A percentile compares a stretch with the other conserved stretches of the same genome.
Evolutionary conservation across 306 rosid species (phyloP).

Genomic region (Echinosophora koreensis): DNA sequence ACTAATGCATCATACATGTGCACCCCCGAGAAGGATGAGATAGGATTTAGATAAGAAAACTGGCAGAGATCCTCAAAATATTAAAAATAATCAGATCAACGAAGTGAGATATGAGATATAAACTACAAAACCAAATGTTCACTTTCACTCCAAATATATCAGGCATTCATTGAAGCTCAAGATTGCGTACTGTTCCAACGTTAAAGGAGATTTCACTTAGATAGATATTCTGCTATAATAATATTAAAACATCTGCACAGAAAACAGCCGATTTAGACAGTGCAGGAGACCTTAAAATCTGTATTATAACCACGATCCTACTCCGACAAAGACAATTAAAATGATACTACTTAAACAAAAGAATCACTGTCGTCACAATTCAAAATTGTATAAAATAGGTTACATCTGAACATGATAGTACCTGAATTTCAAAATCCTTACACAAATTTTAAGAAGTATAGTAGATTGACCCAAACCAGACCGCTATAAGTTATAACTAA

Average conservation of each 20-base stretch:
- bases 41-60: not conserved
- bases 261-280: conserved; percentile 1
- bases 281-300: conserved; percentile 20
- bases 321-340: conserved; percentile 45
- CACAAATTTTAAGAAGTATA: conserved; percentile 53
- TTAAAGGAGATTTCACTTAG: conserved; percentile 33
- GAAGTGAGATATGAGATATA: not conserved
- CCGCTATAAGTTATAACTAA: conserved; percentile 51
- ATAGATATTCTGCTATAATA: not conserved
- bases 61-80: not conserved
- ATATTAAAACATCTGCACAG: conserved; percentile 15
- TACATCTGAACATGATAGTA: conserved; percentile 67
- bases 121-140: not conserved
- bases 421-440: conserved; percentile 68
- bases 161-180: conserved; percentile 26
- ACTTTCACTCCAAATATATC: not conserved
- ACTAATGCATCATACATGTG: not conserved
- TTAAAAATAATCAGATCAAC: not conserved
- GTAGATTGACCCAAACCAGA: conserved; percentile 41
- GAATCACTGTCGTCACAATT: conserved; percentile 61
- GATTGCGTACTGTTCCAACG: not conserved
- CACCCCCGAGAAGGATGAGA: not conserved
- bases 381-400: conserved; percentile 85
- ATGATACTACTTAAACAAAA: conserved; percentile 64
- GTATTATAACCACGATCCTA: conserved; percentile 2